Base-by-base conservation (phyloP, 1,284 basidiomycete genomes). In the Ceratobasidium sp. region DNA sequence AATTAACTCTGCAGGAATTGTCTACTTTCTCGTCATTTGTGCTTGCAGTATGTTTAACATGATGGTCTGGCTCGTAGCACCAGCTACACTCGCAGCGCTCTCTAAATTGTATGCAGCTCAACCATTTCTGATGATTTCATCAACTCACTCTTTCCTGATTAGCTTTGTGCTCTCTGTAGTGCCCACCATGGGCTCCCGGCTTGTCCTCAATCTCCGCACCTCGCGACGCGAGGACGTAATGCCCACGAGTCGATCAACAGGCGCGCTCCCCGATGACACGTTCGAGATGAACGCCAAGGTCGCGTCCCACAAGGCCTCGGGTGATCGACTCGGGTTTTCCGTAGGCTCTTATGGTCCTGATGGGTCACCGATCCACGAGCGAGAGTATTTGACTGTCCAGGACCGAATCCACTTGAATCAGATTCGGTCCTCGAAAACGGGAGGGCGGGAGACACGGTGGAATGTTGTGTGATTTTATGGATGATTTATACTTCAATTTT, bases 131-230 rank as follows among this genome's bases (percentile, higher is more conserved):
- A 58, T 17, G 17, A 40, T 8, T 17, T 50, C 45, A n/a, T 42
- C 10, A 40, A 60, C 40, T 43, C 35, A 27, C 15, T 50, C 38
- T n/a, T 27, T 8, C 6, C 8, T 34, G n/a, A 38, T 29, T 45
- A 71, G 70, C 45, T 71, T 69, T 49, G 43, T 54, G 1, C 69
- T 71, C 40, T 27, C 67, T 17, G 29, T 71, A 34, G 67, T 71
- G 42, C 58, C 55, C 10, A 56, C 57, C n/a, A 71, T 71, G 70
- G 60, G 58, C 1, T 50, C 67, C 32, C 55, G 58, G n/a, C 70
- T 69, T 0, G 68, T 71, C 3, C 68, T 71, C 22, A 71, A 71
- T 42, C 68, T 71, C 27, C 40, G 55, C 38, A 42, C 47, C 20
- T 47, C 67, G 25, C 42, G 65, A 22, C 64, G 47, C 43, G 56